These are phyloP conservation scores for Paramecium sonneborni DNA, from an alignment of 73 alveolate species.

Conservation along the genomic window DNA sequence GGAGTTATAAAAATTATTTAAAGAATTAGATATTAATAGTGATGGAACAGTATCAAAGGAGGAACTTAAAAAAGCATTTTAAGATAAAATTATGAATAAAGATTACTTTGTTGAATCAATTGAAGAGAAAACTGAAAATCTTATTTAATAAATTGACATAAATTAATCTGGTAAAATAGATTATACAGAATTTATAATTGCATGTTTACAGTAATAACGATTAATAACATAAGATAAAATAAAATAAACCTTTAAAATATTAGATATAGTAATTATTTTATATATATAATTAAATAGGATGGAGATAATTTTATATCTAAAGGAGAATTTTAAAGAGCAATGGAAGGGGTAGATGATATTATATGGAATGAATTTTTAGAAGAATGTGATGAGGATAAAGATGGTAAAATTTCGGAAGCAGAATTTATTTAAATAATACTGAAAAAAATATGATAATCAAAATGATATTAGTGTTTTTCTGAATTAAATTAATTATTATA, in stretches of 20 bases:
- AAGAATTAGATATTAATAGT: conserved; percentile 33
- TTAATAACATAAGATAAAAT: conserved; percentile 52
- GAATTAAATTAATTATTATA: background rate
- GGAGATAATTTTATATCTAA: conserved; percentile 59
- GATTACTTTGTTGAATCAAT: background rate
- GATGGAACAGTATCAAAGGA: conserved; percentile 54
- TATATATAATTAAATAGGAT: background rate
- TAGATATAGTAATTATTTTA: conserved; percentile 20
- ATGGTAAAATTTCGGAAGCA: conserved; percentile 64
- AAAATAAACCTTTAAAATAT: conserved; percentile 67
- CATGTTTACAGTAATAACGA: conserved; percentile 44
- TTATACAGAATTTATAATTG: conserved; percentile 67
- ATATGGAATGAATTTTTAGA: conserved; percentile 62
- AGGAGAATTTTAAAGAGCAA: conserved; percentile 57
- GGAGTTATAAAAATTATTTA: conserved; percentile 19
- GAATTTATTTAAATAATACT: conserved; percentile 50
- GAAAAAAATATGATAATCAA: conserved; percentile 12
- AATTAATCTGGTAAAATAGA: conserved; percentile 66
- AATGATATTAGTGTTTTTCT: background rate
- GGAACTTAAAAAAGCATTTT: background rate
- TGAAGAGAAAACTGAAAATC: background rate
- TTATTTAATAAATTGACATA: conserved; percentile 58
- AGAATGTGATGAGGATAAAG: conserved; percentile 63
- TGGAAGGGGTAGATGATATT: conserved; percentile 62
- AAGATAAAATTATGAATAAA: background rate